Evolutionary conservation across 306 rosid species (phyloP), one percentile per base, ranked within the genome.

Genomic region (Prunus salicina): DNA sequence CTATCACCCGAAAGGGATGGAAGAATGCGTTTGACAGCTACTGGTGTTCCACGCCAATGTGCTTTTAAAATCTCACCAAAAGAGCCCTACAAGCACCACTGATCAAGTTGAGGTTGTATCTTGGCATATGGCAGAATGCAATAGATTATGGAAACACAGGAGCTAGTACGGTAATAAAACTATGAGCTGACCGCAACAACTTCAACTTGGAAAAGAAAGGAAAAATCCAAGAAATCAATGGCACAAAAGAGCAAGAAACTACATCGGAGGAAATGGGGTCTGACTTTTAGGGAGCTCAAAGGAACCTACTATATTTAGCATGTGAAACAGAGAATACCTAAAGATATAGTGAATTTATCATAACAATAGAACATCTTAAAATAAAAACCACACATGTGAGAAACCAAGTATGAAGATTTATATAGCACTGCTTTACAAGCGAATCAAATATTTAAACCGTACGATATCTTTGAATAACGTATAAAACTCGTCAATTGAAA

Each of bases 11-110:
- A 93, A 52, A 93, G 96, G 62, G 96, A 89, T 66, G 98, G 93
- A 79, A 91, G 93, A 77, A 93, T 91, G 76, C 96, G 96, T 81
- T 93, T 93, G 80, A 89, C 86, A 57, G 98, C 97, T 60, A 93
- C 93, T 13, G 97, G 97, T 45, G 98, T 93, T 80, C 98, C 98
- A 77, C 97, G 97, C 97, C 96, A 93, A 73, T 82, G 70, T 25
- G 93, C 98, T 83, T 76, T 93, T 72, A 93, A 83, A 78, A 93
- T 89, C 90, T 93, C 98, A 32, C 98, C 96, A 75, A 89, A 93
- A 19, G 97, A 93, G 27, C 98, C 98, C 98, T 93, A 85, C 78
- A 82, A 63, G 63, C 56, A 81, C 20, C 79, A 61, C 64, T 7
- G 34, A 43, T 34, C 68, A 14, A 19, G 30, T 71, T 61, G 61